Evolutionary conservation across 768 basidiomycete species (phyloP).

Genomic region (Coprinopsis strossmayeri): DNA sequence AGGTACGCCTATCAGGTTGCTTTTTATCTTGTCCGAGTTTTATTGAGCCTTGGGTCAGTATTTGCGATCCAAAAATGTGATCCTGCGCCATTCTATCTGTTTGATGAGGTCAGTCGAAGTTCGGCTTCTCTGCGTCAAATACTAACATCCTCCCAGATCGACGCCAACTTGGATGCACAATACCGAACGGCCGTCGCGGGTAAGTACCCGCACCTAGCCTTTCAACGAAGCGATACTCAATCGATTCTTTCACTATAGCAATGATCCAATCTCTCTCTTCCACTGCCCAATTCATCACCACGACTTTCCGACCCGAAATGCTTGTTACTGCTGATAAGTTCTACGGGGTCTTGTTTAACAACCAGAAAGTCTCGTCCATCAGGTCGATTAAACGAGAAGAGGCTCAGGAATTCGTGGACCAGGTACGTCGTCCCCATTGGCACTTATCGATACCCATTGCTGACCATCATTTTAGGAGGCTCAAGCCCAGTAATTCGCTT

Average conservation of each 20-base stretch:
- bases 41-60: slow-evolving; percentile 39
- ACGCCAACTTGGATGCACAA: slow-evolving; percentile 96
- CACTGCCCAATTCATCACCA: slow-evolving; percentile 94
- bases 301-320: slow-evolving; percentile 98
- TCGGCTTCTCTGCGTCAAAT: not conserved
- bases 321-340: slow-evolving; percentile 93
- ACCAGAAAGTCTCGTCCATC: slow-evolving; percentile 91
- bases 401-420: slow-evolving; percentile 92
- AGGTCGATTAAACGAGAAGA: slow-evolving; percentile 83
- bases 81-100: slow-evolving; percentile 98
- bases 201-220: slow-evolving; percentile 35
- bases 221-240: too few species aligned
- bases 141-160: slow-evolving; percentile 50
- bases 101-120: slow-evolving; percentile 67
- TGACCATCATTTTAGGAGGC: not conserved
- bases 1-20: slow-evolving; percentile 43
- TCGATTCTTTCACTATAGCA: slow-evolving; percentile 32
- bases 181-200: slow-evolving; percentile 95
- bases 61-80: slow-evolving; percentile 99
- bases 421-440: slow-evolving; percentile 38
- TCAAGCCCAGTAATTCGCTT: not conserved
- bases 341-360: slow-evolving; percentile 95
- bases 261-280: slow-evolving; percentile 92
- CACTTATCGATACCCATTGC: not conserved
- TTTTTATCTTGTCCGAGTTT: too few species aligned